These are phyloP conservation scores for Mycena maculata DNA, from an alignment of 768 basidiomycete species.

Conservation along the genomic window DNA sequence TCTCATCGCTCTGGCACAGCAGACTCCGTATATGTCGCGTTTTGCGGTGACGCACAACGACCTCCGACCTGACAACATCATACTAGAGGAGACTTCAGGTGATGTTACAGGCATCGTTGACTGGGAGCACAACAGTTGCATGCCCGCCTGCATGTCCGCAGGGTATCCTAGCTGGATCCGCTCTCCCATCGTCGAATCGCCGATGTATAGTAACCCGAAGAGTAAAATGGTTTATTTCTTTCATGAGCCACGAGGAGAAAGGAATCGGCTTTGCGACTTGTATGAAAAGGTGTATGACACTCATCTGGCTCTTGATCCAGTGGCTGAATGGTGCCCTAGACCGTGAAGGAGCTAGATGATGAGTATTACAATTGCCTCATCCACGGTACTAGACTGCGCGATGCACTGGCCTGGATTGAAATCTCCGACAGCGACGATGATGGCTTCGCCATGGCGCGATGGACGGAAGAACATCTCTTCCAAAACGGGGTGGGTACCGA, in stretches of 20 bases:
- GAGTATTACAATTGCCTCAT: constrained; percentile 20
- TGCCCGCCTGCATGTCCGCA: constrained; percentile 19
- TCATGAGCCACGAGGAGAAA: not conserved
- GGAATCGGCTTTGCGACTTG: constrained; percentile 9
- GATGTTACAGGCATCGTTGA: constrained; percentile 16
- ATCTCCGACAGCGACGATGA: not conserved
- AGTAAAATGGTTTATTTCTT: not conserved
- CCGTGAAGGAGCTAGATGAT: constrained; percentile 13
- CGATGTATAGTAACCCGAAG: not conserved
- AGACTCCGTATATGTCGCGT: constrained; percentile 4
- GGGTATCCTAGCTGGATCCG: constrained; percentile 19
- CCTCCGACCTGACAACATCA: not conserved
- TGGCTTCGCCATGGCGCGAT: constrained; percentile 4
- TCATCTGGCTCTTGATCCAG: not conserved
- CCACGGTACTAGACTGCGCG: constrained; percentile 15
- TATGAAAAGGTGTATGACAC: constrained; percentile 1
- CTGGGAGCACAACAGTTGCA: constrained; percentile 13
- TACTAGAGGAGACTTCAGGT: constrained; percentile 14
- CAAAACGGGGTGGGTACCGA: not conserved
- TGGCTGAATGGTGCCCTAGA: not conserved
- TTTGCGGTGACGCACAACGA: constrained; percentile 14
- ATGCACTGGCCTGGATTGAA: constrained; percentile 23
- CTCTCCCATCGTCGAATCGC: not conserved
- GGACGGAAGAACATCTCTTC: constrained; percentile 13
- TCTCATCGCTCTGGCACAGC: not conserved